Evolutionary conservation across 1,284 basidiomycete species (phyloP).

Genomic region (Ceratobasidium theobromae): DNA sequence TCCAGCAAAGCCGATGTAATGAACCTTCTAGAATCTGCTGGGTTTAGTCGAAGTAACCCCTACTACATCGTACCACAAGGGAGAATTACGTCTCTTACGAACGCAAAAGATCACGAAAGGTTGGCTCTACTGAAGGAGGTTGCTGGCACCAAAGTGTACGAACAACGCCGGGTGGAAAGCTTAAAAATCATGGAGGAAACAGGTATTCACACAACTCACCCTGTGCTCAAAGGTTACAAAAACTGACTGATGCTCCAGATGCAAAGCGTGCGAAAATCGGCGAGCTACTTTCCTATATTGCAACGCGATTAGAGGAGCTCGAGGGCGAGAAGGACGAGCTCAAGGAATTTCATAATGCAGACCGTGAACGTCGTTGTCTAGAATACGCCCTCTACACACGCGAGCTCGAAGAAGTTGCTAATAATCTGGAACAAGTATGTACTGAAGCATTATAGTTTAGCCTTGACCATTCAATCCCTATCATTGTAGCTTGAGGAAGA

Average conservation of each 20-base stretch:
- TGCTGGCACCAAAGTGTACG: slow-evolving; percentile 97
- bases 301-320: slow-evolving; percentile 84
- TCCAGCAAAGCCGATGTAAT: slow-evolving; percentile 96
- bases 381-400: slow-evolving; percentile 94
- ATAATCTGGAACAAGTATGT: slow-evolving; percentile 67
- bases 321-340: slow-evolving; percentile 98
- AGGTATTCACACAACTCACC: slow-evolving; percentile 43
- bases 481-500: slow-evolving; percentile 59
- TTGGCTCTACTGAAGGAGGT: slow-evolving; percentile 95
- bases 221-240: not conserved
- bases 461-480: no score
- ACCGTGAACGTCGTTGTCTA: slow-evolving; percentile 90
- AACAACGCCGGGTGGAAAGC: slow-evolving; percentile 89
- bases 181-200: slow-evolving; percentile 97
- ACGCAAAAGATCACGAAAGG: slow-evolving; percentile 93
- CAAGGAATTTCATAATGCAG: slow-evolving; percentile 94
- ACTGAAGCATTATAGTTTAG: no score
- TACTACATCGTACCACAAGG: slow-evolving; percentile 99
- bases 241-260: slow-evolving; percentile 47
- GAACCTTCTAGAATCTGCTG: slow-evolving; percentile 92
- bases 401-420: slow-evolving; percentile 86
- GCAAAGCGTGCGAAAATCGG: slow-evolving; percentile 89
- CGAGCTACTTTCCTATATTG: slow-evolving; percentile 89
- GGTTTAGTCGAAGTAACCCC: slow-evolving; percentile 95
- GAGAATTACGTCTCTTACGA: slow-evolving; percentile 93